Evolutionary conservation across 352 stramenopile genomes (phyloP), one percentile per base, ranked within the genome.

Genomic region (Phytophthora aleatoria): DNA sequence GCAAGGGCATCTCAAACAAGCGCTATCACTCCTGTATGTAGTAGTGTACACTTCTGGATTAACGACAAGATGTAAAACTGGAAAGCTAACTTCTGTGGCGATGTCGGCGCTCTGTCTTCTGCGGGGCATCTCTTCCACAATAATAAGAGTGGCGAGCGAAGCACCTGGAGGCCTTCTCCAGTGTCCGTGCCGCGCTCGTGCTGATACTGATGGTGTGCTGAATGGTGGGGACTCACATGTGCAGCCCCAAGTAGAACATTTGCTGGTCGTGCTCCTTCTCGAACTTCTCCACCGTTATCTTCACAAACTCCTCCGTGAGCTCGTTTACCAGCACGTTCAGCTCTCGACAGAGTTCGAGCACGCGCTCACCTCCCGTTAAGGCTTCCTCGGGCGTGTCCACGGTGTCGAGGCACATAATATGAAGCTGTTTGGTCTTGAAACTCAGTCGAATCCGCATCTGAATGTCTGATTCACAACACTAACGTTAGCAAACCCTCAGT

Each of bases 331-430:
- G 57, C 15, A 74, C 55, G 30, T 86, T 71, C 12, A 88, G 65
- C 47, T 80, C 44, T 56, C 73, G 50, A 57, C 83, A 92, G 26
- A 95, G 61, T 36, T 76, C 56, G 2, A 91, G 70, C 15, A 87
- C 86, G 28, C 76, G 64, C 35, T 68, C 53, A 3, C 84, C 70
- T 45, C 83, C 87, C 2, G 39, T 74, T 11, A 66, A 26, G 2
- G 87, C 87, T n/a, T 91, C 74, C 31, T 90, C 70, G 2, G 87
- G 77, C 0, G 87, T 91, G 67, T 96, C 87, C 30, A 80, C 75
- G 20, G 80, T 87, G 48, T 95, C 87, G 20, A 96, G 60, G 48
- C 89, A 95, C 56, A 96, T 86, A 36, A 95, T 50, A 55, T 95
- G 86, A 31, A 96, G 61, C 20, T 70, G 72, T 33, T 86, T 83